Base-by-base conservation (phyloP, 202 grass and related monocot species). In the Setaria italica region DNA sequence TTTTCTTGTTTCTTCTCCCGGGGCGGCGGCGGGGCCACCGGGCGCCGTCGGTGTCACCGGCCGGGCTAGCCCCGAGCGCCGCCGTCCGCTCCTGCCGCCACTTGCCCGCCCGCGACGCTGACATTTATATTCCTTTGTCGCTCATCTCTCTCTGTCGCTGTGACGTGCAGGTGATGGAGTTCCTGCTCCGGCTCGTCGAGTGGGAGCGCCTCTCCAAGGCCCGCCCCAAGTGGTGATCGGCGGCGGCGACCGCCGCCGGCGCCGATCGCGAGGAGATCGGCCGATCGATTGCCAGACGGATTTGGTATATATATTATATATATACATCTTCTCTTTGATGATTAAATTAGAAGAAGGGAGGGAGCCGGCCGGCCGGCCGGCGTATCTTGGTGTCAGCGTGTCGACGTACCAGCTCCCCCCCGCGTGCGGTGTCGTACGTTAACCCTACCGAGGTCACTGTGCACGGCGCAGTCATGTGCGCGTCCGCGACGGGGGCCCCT, bases 101-200 rank as follows among this genome's bases (percentile, higher is more conserved):
- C 64, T 48, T 68, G 60, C 5, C 47, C 55, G 19, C 74, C 74
- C 74, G 7, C 47, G 77, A 67, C 58, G 83, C 88, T 74, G 62
- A 80, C 76, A 51, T 2, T 14, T 15, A 70, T 47, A 67, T 43
- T 45, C 20, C n/a, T 47, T 71, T 19, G 14, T 54, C 7, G 16
- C 48, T 50, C 11, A 41, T 42, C 87, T 41, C 58, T 37, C 53
- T 42, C n/a, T 87, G 50, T 76, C 62, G 17, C 37, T 19, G 39
- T 32, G 72, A 50, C 68, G 5, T 86, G 72, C 82, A 98, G 95
- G 93, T 98, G 19, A 98, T 90, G 93, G 95, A 98, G 74, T 92
- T 97, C 67, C 90, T 97, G 62, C 88, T 94, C 58, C 83, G 92
- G 60, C 85, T 97, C 19, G 95, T 94, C 42, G 87, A 97, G 88